phyloP scores from a whole-genome alignment of 2,329 filamentous ascomycete species.

The Sordariomycetes sp. region DNA sequence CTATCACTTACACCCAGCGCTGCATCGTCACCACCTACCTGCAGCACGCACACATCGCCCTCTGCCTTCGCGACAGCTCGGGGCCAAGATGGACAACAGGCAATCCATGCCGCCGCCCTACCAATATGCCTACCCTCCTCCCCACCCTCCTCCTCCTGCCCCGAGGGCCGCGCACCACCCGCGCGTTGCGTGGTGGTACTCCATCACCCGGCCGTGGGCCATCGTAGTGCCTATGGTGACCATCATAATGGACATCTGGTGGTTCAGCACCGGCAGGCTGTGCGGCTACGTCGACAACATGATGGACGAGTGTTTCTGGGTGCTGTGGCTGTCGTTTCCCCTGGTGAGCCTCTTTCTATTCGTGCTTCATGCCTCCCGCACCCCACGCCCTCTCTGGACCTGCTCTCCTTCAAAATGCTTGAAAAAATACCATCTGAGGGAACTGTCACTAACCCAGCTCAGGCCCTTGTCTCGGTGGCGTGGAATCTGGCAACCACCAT shows the following conservation, averaged over 20 bases:
- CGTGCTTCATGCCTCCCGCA: not conserved
- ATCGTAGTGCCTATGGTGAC: slow-evolving; percentile 20
- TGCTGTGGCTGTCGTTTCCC: slow-evolving; percentile 14
- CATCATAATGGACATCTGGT: slow-evolving; percentile 32
- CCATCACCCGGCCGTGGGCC: slow-evolving; percentile 5
- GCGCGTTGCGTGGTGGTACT: slow-evolving; percentile 1
- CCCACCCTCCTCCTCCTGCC: not conserved
- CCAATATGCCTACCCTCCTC: not conserved
- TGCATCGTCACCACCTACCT: not conserved
- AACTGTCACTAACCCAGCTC: not conserved
- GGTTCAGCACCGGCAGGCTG: slow-evolving; percentile 11
- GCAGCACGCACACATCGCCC: not conserved
- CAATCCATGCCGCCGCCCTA: not conserved
- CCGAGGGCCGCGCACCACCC: not conserved
- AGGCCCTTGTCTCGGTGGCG: slow-evolving; percentile 8
- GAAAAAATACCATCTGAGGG: not conserved
- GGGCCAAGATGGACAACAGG: no score
- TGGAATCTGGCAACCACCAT: slow-evolving; percentile 13
- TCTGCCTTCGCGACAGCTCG: no score
- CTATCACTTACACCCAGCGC: no score
- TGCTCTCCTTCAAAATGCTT: no score
- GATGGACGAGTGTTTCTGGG: slow-evolving; percentile 11
- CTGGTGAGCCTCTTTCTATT: slow-evolving; percentile 6
- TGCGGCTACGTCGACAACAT: slow-evolving; percentile 9
- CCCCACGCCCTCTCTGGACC: not conserved